phyloP scores from a whole-genome alignment of 495 filamentous ascomycete species.

The Sabuloglossum arenarium region DNA sequence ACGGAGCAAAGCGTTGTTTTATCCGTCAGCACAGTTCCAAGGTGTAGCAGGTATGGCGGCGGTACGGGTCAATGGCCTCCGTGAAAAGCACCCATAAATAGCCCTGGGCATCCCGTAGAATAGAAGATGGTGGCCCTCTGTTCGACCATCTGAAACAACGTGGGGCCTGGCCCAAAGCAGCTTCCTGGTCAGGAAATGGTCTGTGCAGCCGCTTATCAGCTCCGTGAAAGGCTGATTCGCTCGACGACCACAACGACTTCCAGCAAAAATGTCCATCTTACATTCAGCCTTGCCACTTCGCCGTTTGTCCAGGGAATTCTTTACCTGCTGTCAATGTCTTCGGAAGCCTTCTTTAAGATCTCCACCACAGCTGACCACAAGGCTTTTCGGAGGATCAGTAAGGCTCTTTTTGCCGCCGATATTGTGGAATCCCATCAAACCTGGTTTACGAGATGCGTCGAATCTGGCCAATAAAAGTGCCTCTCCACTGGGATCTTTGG shows the following conservation, averaged over 20 bases:
- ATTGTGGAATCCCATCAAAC: too few species aligned
- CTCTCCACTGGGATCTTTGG: neutral
- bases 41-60: too few species aligned
- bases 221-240: neutral
- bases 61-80: too few species aligned
- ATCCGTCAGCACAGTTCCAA: too few species aligned
- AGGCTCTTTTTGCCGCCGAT: neutral
- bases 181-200: neutral
- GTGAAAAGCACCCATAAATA: too few species aligned
- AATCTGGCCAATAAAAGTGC: neutral
- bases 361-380: neutral
- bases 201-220: neutral
- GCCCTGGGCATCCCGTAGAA: too few species aligned
- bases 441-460: neutral
- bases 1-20: too few species aligned
- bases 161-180: neutral
- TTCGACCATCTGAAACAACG: neutral
- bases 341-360: slow-evolving; percentile 7
- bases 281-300: slow-evolving; percentile 24
- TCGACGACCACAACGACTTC: too few species aligned
- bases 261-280: slow-evolving; percentile 14
- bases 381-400: neutral
- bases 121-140: too few species aligned
- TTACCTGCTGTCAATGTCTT: slow-evolving; percentile 44
- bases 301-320: slow-evolving; percentile 31